Evolutionary conservation across 805 yeast genomes (phyloP), one percentile per base, ranked within the genome.

Genomic region (Candida railenensis): DNA sequence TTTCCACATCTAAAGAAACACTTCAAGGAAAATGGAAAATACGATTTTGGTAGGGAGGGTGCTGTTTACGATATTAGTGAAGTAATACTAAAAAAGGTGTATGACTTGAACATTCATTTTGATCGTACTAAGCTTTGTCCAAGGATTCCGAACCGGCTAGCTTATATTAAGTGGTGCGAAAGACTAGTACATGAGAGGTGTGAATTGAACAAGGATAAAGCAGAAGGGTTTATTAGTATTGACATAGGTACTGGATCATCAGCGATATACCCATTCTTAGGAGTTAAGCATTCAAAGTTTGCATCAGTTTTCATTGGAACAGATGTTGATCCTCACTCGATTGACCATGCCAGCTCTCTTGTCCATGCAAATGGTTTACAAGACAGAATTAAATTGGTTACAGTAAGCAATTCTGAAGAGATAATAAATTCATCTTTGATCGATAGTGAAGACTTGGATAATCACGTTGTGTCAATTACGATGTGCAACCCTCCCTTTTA

Each of bases 401-500:
- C 5, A 21, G 20, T 37, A 5, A 14, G 8, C 11, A 14, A 37
- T 37, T 7, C 40, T 5, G 7, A 21, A 4, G 22, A 37, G n/a
- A 37, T 37, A 33, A 33, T 33, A 25, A 25, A 11, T 25, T 11
- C 30, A 11, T 7, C 30, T 11, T 7, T 25, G 5, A 11, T 25
- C 11, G 9, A 25, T 7, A 11, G 37, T 5, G 37, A 15, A 5
- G 12, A 15, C 11, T 34, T 15, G 8, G 37, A 15, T 15, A 15
- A 15, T 12, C 9, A 7, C 8, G 12, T 5, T 34, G 37, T 18
- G 5, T 5, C 37, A 18, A 55, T 54, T 34, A 47, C 54, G 3
- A 45, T 57, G 14, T 57, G 62, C 43, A 57, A 57, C 37, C 62
- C 62, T 3, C 62, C 62, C 3, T 57, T 57, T 39, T 57, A 57